Percentiles rank a stretch among this genome's conserved stretches.
Conservation (phyloP, 1,284 basidiomycete genomes). For the Athelia psychrophila region DNA sequence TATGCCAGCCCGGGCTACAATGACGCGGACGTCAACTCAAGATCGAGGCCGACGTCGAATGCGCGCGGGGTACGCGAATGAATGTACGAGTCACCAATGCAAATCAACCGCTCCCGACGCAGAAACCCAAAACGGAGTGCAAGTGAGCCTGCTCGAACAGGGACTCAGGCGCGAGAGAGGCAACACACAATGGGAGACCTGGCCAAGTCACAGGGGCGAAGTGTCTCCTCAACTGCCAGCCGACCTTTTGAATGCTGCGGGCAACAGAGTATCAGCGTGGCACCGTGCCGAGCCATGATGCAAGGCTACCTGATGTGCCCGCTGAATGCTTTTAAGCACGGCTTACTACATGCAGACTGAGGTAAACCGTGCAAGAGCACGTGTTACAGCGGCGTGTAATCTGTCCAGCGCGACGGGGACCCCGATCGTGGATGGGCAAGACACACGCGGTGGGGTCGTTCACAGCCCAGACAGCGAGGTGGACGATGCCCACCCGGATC, state of each 20-base stretch:
- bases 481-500: neutral
- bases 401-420: slow-evolving; percentile 17
- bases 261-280: slow-evolving; percentile 4
- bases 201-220: slow-evolving; percentile 12
- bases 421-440: slow-evolving; percentile 21
- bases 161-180: slow-evolving; percentile 9
- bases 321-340: neutral
- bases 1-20: slow-evolving; percentile 7
- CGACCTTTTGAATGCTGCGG: slow-evolving; percentile 7
- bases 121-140: neutral
- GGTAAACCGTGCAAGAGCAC: slow-evolving; percentile 10
- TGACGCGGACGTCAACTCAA: neutral
- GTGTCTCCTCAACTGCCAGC: slow-evolving; percentile 15
- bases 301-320: neutral
- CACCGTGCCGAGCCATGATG: slow-evolving; percentile 10
- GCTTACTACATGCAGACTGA: slow-evolving; percentile 22
- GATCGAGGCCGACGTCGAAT: neutral
- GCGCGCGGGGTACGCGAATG: neutral
- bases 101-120: neutral
- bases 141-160: slow-evolving; percentile 1
- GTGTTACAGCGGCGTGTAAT: slow-evolving; percentile 15
- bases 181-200: slow-evolving; percentile 22
- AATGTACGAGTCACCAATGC: neutral
- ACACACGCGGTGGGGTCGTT: slow-evolving; percentile 10
- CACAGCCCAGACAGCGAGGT: neutral